Evolutionary conservation across 768 basidiomycete species (phyloP).

Genomic region (Termitomyces sp.): DNA sequence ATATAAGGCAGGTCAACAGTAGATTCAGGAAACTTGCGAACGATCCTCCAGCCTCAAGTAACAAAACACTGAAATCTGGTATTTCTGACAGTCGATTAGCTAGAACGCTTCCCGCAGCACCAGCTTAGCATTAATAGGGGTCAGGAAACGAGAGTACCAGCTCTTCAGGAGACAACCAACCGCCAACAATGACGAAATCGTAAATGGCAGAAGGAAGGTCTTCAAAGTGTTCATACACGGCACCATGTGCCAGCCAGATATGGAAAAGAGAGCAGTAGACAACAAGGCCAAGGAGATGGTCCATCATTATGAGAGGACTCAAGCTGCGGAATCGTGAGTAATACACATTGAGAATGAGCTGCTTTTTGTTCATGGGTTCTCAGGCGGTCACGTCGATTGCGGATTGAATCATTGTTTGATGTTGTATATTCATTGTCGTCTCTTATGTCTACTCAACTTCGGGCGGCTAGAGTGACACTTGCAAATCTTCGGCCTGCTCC

Average conservation of each 20-base stretch:
- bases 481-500: conserved; percentile 68
- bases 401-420: background rate
- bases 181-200: conserved; percentile 18
- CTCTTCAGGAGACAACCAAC: conserved; percentile 4
- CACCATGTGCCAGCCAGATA: background rate
- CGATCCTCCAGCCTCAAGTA: conserved; percentile 11
- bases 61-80: background rate
- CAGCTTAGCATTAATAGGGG: background rate
- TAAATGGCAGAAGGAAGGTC: conserved; percentile 1
- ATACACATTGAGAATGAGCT: background rate
- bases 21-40: background rate
- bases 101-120: conserved; percentile 10
- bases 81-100: conserved; percentile 10
- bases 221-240: conserved; percentile 4
- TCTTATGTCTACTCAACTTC: conserved; percentile 32
- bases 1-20: background rate
- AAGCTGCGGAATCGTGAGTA: background rate
- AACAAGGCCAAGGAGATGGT: background rate
- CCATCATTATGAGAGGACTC: background rate
- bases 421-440: conserved; percentile 4
- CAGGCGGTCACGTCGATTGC: background rate
- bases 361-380: background rate
- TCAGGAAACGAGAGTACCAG: background rate
- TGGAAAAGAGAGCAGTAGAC: background rate
- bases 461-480: conserved; percentile 44